Conservation (phyloP, 306 rosid species). For the Arachis stenosperma region DNA sequence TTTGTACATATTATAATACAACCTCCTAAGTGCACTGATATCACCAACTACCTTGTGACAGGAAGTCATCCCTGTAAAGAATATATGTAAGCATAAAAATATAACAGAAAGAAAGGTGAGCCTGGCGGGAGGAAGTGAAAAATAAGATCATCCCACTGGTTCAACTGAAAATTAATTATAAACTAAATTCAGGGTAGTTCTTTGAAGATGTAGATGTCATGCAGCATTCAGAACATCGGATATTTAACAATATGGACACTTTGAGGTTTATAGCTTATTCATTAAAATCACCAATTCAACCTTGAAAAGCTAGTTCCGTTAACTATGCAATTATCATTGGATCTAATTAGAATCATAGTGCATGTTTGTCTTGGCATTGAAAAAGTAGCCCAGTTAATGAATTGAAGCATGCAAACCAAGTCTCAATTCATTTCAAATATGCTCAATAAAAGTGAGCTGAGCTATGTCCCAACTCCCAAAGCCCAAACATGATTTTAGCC, state of each 20-base stretch:
- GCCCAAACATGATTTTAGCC: too few species aligned
- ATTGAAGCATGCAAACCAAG: neutral
- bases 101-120: neutral
- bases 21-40: neutral
- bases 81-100: neutral
- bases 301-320: neutral
- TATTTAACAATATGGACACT: conserved; percentile 21
- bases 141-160: conserved; percentile 29
- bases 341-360: neutral
- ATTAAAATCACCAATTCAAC: neutral
- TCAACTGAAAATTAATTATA: neutral
- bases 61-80: conserved; percentile 61
- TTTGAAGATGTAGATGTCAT: conserved; percentile 2
- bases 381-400: neutral
- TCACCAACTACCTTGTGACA: conserved; percentile 59
- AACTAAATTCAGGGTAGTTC: neutral
- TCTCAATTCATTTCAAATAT: neutral
- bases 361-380: neutral
- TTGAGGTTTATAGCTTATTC: neutral
- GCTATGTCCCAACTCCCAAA: too few species aligned
- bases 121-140: neutral
- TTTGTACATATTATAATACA: too few species aligned
- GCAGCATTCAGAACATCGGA: neutral
- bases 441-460: too few species aligned
- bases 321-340: neutral